Conservation (phyloP, 305 asterid genomes). For the Rubia occidens region DNA sequence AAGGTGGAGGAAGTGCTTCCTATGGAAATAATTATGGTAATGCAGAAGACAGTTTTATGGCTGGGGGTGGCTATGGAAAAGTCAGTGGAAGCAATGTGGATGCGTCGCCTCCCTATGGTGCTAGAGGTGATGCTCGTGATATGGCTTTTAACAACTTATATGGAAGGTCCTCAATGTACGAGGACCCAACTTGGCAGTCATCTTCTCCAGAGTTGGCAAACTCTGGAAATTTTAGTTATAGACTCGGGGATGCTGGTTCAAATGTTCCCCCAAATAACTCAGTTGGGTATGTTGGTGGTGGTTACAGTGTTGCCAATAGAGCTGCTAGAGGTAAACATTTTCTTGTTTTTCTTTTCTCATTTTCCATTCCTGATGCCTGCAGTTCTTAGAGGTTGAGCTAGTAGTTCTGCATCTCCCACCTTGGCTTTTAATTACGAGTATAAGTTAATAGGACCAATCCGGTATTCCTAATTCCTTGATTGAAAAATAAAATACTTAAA, state of each 20-base stretch:
- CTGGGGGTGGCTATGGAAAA: slow-evolving; percentile 35
- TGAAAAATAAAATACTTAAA: neutral
- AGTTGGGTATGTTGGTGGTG: slow-evolving; percentile 31
- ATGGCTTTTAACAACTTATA: slow-evolving; percentile 37
- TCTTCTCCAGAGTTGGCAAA: slow-evolving; percentile 26
- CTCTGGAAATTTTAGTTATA: slow-evolving; percentile 25
- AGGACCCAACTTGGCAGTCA: slow-evolving; percentile 28
- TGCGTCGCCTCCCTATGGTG: slow-evolving; percentile 32
- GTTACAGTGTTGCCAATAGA: slow-evolving; percentile 28
- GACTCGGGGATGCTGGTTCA: slow-evolving; percentile 27
- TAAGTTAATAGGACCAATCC: neutral
- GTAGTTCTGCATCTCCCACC: neutral
- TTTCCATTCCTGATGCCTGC: neutral
- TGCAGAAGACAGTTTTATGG: slow-evolving; percentile 29
- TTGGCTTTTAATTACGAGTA: neutral
- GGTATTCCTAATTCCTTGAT: neutral
- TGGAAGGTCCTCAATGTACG: slow-evolving; percentile 40
- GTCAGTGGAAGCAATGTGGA: slow-evolving; percentile 30
- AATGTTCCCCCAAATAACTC: slow-evolving; percentile 27
- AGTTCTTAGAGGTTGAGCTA: too few species aligned
- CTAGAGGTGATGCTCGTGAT: slow-evolving; percentile 34
- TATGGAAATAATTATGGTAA: slow-evolving; percentile 28
- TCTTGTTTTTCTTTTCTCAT: neutral
- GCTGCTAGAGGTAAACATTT: slow-evolving; percentile 32
- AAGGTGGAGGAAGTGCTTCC: slow-evolving; percentile 39